phyloP scores from a whole-genome alignment of 2,329 filamentous ascomycete genomes.

The Sarocladiaceae sp. region DNA sequence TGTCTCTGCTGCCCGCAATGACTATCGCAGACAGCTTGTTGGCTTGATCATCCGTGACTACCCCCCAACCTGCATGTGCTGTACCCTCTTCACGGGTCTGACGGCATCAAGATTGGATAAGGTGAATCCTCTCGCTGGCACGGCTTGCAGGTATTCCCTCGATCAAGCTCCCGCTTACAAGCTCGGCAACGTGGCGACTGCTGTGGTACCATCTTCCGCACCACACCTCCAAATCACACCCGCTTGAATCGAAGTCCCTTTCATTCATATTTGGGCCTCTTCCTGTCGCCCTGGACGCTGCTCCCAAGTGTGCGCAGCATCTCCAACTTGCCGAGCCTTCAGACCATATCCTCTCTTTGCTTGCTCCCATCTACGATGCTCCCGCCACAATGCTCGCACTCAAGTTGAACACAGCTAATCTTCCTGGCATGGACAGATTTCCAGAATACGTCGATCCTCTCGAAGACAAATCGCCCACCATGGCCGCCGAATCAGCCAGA shows the following conservation, averaged over 20 bases:
- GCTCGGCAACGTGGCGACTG: neutral
- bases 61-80: neutral
- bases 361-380: neutral
- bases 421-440: conserved; percentile 35
- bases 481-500: conserved; percentile 24
- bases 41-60: neutral
- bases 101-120: neutral
- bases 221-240: no score
- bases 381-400: conserved; percentile 31
- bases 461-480: conserved; percentile 25
- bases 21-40: neutral
- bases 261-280: no score
- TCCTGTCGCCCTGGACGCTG: no score
- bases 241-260: neutral
- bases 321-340: no score
- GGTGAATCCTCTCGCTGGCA: no score
- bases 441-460: conserved; percentile 39
- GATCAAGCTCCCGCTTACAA: neutral
- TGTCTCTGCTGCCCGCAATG: neutral
- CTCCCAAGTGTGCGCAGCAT: no score
- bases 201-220: neutral
- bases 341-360: no score
- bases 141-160: neutral
- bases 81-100: conserved; percentile 8
- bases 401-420: conserved; percentile 35